A percentile compares a stretch with the other conserved stretches of the same genome.
Conservation (phyloP, 2,329 filamentous ascomycete species). For the Cercospora zeina region DNA sequence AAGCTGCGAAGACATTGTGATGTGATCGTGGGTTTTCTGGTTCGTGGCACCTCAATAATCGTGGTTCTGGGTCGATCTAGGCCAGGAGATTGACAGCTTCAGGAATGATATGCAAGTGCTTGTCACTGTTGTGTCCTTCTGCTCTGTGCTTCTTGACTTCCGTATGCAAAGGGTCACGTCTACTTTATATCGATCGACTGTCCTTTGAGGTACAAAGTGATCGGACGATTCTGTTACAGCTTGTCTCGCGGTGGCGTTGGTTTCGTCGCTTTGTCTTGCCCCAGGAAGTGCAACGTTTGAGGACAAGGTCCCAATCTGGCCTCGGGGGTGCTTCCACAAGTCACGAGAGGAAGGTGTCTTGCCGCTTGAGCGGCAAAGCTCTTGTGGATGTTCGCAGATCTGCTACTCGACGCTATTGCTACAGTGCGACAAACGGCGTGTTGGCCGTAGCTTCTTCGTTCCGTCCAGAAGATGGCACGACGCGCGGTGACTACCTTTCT, state of each 20-base stretch:
- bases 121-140: neutral
- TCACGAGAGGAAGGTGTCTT: neutral
- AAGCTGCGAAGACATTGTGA: conserved; percentile 26
- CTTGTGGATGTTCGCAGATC: neutral
- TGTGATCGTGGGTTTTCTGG: neutral
- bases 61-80: neutral
- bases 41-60: neutral
- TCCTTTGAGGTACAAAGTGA: conserved; percentile 15
- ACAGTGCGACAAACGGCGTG: neutral
- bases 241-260: conserved; percentile 16
- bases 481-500: neutral
- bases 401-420: neutral
- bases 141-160: neutral
- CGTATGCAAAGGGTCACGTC: neutral
- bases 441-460: neutral
- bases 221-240: conserved; percentile 19
- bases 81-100: neutral
- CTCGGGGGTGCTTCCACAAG: neutral
- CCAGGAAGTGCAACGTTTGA: neutral
- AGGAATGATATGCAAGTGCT: neutral
- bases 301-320: neutral
- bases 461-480: neutral
- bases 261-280: conserved; percentile 17
- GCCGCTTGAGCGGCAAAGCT: neutral
- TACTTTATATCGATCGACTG: conserved; percentile 18